A percentile compares a stretch with the other conserved stretches of the same genome.
Conservation (phyloP, 2,329 filamentous ascomycete species). For the Coniochaeta prunicola region DNA sequence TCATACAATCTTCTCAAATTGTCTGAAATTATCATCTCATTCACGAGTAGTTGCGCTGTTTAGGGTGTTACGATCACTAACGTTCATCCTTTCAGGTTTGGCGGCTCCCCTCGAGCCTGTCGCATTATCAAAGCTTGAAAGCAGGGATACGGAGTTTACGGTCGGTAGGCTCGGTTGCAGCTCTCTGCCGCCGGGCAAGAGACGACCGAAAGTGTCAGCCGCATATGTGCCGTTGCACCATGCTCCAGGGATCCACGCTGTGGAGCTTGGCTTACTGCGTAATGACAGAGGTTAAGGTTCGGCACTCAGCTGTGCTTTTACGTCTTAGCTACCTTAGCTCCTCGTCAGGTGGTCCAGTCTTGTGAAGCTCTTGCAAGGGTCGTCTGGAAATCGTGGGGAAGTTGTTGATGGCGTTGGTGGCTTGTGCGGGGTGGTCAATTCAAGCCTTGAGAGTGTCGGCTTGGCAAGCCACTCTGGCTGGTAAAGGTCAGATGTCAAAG, state of each 20-base stretch:
- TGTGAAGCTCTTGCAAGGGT: background rate
- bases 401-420: background rate
- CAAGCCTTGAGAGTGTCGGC: background rate
- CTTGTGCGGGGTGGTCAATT: background rate
- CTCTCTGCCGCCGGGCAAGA: background rate
- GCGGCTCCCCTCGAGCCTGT: background rate
- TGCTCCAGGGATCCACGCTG: background rate
- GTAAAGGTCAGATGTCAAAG: background rate
- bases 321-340: background rate
- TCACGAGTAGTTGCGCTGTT: background rate
- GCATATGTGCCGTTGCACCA: background rate
- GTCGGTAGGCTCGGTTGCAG: background rate
- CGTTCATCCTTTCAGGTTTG: background rate
- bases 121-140: background rate
- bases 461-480: background rate
- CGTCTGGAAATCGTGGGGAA: background rate
- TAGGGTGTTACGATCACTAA: background rate
- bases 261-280: background rate
- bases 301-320: background rate
- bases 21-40: constrained; percentile 10
- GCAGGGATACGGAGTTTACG: too few species aligned
- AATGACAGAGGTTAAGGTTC: background rate
- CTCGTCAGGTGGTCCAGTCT: background rate
- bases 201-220: background rate
- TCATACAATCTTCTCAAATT: constrained; percentile 28